Percentiles rank a stretch among this genome's conserved stretches.
phyloP scores from a whole-genome alignment of 345 rosid species.

The Laguncularia racemosa region DNA sequence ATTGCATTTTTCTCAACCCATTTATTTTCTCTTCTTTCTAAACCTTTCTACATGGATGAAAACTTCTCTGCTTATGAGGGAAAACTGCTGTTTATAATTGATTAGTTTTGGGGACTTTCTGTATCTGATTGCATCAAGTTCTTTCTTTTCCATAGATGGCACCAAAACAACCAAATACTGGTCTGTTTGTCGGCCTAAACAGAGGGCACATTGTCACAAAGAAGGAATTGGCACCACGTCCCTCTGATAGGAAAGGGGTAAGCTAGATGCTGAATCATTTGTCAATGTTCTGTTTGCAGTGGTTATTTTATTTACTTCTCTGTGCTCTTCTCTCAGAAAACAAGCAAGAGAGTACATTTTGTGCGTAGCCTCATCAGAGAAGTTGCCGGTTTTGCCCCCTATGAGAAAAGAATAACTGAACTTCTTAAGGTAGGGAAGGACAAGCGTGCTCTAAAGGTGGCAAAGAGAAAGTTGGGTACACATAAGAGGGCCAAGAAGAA shows the following conservation, averaged over 20 bases:
- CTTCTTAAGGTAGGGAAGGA: conserved; percentile 87
- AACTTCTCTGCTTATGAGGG: too few species aligned
- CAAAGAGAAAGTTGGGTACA: conserved; percentile 82
- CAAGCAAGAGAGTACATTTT: conserved; percentile 75
- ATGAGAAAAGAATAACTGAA: conserved; percentile 86
- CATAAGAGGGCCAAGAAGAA: conserved; percentile 92
- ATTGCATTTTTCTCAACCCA: too few species aligned
- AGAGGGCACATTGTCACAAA: conserved; percentile 57
- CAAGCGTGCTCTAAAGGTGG: conserved; percentile 80
- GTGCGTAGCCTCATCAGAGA: conserved; percentile 70
- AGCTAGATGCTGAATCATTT: too few species aligned
- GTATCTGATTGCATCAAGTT: too few species aligned
- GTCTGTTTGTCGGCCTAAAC: conserved; percentile 57
- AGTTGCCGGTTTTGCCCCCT: conserved; percentile 89
- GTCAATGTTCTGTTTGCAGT: conserved; percentile 4
- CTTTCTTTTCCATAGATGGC: conserved; percentile 32
- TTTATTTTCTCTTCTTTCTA: too few species aligned
- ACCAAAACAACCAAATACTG: conserved; percentile 41
- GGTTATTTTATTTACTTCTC: background rate
- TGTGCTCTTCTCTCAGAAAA: conserved; percentile 33
- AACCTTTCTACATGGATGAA: too few species aligned
- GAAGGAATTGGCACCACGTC: conserved; percentile 48
- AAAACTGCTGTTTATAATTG: too few species aligned
- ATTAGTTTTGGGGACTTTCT: too few species aligned
- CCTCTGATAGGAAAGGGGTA: conserved; percentile 54